These are phyloP conservation scores for Rhypophila decipiens DNA, from an alignment of 495 filamentous ascomycete genomes.

Conservation along the genomic window DNA sequence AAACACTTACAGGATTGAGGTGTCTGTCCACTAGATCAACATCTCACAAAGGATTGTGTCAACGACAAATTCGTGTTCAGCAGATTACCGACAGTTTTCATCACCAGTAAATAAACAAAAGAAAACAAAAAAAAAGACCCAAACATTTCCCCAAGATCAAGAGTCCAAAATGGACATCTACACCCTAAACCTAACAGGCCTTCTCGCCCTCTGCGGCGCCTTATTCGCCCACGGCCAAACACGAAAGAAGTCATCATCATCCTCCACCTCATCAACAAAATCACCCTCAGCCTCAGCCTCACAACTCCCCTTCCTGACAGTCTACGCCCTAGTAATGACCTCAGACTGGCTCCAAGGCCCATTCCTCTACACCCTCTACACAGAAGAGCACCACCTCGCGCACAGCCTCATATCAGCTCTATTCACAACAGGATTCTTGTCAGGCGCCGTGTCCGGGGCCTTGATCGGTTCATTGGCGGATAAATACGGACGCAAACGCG, in stretches of 20 bases:
- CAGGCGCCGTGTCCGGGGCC: conserved; percentile 41
- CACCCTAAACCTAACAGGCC: conserved; percentile 17
- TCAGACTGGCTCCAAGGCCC: conserved; percentile 54
- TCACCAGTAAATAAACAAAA: too few species aligned
- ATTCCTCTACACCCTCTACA: conserved; percentile 51
- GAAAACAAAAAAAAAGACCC: too few species aligned
- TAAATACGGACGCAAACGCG: conserved; percentile 38
- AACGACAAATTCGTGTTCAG: too few species aligned
- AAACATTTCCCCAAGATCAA: too few species aligned
- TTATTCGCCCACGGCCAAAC: conserved; percentile 8
- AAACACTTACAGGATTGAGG: too few species aligned
- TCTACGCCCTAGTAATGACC: conserved; percentile 44
- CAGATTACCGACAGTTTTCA: too few species aligned
- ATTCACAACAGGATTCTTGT: conserved; percentile 47
- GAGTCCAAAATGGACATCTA: conserved; percentile 21
- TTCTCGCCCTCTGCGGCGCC: conserved; percentile 18
- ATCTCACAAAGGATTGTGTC: too few species aligned
- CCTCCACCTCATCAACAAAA: background rate
- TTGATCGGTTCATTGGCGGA: conserved; percentile 47
- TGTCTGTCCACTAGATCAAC: too few species aligned
- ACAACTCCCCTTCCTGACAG: conserved; percentile 31
- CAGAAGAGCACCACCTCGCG: conserved; percentile 40
- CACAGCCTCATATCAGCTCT: conserved; percentile 41
- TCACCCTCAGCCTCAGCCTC: background rate
- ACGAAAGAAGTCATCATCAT: background rate